These are phyloP conservation scores for Akanthomyces muscarius DNA, from an alignment of 2,329 filamentous ascomycete genomes.

Conservation along the genomic window DNA sequence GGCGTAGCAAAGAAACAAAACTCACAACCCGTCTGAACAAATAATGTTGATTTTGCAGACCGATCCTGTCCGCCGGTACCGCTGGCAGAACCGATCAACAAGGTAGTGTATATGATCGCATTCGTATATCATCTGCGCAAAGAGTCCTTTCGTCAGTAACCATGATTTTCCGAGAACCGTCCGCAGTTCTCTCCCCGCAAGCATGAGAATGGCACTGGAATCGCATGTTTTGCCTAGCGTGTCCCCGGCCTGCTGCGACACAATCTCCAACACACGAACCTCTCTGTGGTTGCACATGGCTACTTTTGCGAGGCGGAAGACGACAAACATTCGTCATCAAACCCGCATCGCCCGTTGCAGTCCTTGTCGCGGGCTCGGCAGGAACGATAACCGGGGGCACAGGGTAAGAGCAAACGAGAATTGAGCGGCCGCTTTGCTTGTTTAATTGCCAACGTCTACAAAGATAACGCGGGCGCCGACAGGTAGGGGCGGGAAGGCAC, in stretches of 20 bases:
- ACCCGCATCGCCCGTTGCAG: neutral
- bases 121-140: constrained; percentile 3
- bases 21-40: constrained; percentile 2
- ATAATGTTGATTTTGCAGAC: neutral
- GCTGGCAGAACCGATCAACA: neutral
- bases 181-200: too few relatives aligned
- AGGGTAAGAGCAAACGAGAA: too few relatives aligned
- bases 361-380: neutral
- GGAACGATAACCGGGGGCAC: too few relatives aligned
- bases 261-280: neutral
- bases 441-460: too few relatives aligned
- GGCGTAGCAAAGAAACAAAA: neutral
- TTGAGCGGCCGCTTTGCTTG: too few relatives aligned
- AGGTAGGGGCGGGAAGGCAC: neutral
- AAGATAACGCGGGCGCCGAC: too few relatives aligned
- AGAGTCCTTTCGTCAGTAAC: neutral
- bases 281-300: constrained; percentile 11
- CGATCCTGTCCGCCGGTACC: neutral
- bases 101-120: constrained; percentile 4
- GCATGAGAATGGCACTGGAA: too few relatives aligned
- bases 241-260: too few relatives aligned
- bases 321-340: neutral
- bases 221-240: too few relatives aligned
- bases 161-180: neutral
- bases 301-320: neutral